Percentiles rank a stretch among this genome's conserved stretches.
These are phyloP conservation scores for Betula pendula DNA, from an alignment of 306 rosid species.

Conservation along the genomic window DNA sequence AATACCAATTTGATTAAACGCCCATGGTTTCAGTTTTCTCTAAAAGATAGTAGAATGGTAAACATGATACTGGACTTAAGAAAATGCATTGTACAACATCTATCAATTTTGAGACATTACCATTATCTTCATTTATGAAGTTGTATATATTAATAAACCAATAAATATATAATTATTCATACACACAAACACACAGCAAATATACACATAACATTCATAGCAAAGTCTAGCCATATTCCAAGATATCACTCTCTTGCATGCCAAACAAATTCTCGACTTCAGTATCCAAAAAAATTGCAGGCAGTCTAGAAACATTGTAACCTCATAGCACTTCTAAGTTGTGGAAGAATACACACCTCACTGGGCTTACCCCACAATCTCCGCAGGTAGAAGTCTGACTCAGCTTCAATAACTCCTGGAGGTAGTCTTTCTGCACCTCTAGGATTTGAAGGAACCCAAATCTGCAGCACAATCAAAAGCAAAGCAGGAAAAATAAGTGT, in stretches of 20 bases:
- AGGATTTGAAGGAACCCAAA: conserved; percentile 94
- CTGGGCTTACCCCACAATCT: conserved; percentile 95
- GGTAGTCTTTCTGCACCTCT: conserved; percentile 94
- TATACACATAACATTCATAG: background rate
- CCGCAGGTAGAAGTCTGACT: conserved; percentile 77
- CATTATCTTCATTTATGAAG: background rate
- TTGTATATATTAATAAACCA: background rate
- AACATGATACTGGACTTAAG: too few relatives aligned
- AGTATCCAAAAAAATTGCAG: background rate
- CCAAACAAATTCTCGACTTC: background rate
- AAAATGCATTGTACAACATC: background rate
- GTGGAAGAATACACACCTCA: conserved; percentile 62
- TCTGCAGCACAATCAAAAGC: conserved; percentile 52
- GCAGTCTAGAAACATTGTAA: background rate
- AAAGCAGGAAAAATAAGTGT: conserved; percentile 8
- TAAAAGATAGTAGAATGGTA: background rate
- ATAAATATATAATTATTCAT: background rate
- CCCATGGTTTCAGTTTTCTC: conserved; percentile 2
- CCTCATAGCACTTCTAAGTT: background rate
- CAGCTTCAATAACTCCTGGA: conserved; percentile 74
- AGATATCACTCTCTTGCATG: background rate
- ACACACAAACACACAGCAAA: background rate
- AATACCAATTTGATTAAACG: conserved; percentile 39
- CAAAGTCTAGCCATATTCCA: background rate
- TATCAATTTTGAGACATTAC: background rate